These are phyloP conservation scores for Gymnopus androsaceus DNA, from an alignment of 1,284 basidiomycete species.

Conservation along the genomic window DNA sequence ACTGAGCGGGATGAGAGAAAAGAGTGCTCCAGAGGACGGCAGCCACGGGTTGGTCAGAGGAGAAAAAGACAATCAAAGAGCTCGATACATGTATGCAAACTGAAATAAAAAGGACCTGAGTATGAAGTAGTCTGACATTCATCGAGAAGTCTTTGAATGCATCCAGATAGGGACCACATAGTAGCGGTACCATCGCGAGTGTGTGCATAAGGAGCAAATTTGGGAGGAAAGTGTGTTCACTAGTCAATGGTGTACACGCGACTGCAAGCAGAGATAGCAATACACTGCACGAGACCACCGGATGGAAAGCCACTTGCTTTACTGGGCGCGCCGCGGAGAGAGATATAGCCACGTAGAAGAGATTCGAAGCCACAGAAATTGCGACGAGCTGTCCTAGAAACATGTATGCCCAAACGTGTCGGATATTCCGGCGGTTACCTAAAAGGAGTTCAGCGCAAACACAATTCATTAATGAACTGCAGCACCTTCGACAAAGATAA, in stretches of 20 bases:
- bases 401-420: conserved; percentile 71
- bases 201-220: conserved; percentile 68
- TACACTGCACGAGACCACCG: conserved; percentile 46
- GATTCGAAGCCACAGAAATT: conserved; percentile 67
- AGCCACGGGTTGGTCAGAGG: conserved; percentile 27
- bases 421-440: conserved; percentile 52
- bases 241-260: conserved; percentile 50
- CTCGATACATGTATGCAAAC: conserved; percentile 37
- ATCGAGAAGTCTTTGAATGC: conserved; percentile 23
- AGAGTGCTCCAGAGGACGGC: conserved; percentile 38
- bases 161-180: conserved; percentile 25
- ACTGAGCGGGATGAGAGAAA: conserved; percentile 62
- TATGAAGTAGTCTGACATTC: conserved; percentile 36
- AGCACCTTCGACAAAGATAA: conserved; percentile 59
- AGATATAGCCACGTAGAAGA: conserved; percentile 64
- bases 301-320: conserved; percentile 21
- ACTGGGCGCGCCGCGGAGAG: conserved; percentile 33
- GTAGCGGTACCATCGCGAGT: conserved; percentile 56
- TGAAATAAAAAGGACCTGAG: conserved; percentile 36
- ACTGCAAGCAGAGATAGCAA: conserved; percentile 52
- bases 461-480: not conserved
- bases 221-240: conserved; percentile 52
- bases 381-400: conserved; percentile 75
- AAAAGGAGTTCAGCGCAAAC: not conserved
- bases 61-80: conserved; percentile 30